These are phyloP conservation scores for Penicillium sp. DNA, from an alignment of 2,329 filamentous ascomycete genomes.

Conservation along the genomic window DNA sequence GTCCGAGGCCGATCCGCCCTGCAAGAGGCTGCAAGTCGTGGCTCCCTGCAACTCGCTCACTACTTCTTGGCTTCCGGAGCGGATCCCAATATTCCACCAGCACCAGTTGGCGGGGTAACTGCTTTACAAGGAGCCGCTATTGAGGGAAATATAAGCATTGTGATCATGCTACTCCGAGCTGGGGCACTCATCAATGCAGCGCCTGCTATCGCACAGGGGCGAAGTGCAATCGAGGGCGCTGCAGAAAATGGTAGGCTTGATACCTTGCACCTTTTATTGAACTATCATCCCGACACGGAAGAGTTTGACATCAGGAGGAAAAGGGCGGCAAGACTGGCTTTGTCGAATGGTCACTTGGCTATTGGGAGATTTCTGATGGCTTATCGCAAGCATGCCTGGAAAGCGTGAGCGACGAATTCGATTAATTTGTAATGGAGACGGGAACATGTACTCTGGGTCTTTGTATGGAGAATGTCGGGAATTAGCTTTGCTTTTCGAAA, in stretches of 20 bases:
- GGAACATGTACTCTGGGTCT: fast-evolving
- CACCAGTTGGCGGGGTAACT: not conserved
- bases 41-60: not conserved
- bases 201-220: not conserved
- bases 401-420: too few relatives aligned
- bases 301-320: not conserved
- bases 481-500: too few relatives aligned
- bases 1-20: not conserved
- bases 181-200: not conserved
- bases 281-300: not conserved
- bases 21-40: not conserved
- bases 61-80: not conserved
- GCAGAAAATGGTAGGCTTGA: not conserved
- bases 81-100: not conserved
- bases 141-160: not conserved
- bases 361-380: not conserved
- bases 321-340: not conserved
- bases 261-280: not conserved
- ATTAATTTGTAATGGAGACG: too few relatives aligned
- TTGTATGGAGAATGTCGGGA: too few relatives aligned
- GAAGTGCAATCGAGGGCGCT: not conserved
- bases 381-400: not conserved
- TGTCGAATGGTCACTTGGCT: not conserved
- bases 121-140: not conserved
- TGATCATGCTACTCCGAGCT: not conserved